A percentile compares a stretch with the other conserved stretches of the same genome.
These are phyloP conservation scores for Mercurialis annua DNA, from an alignment of 345 rosid genomes.

Conservation along the genomic window DNA sequence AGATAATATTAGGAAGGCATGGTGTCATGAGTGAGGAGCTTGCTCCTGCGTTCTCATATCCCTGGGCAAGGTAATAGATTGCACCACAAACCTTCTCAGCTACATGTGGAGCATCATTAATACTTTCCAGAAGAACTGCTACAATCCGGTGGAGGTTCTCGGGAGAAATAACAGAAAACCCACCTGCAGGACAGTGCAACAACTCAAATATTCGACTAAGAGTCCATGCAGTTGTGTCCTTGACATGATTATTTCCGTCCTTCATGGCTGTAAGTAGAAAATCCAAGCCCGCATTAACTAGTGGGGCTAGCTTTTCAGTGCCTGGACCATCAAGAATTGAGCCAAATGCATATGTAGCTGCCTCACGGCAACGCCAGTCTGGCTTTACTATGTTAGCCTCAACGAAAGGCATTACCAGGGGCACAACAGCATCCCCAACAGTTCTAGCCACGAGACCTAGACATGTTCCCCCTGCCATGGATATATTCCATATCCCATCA, in stretches of 20 bases:
- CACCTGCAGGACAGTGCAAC: conserved; percentile 67
- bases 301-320: conserved; percentile 64
- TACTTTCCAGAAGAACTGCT: conserved; percentile 62
- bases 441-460: conserved; percentile 92
- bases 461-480: conserved; percentile 99
- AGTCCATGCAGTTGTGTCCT: conserved; percentile 96
- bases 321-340: conserved; percentile 92
- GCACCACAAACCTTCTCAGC: conserved; percentile 96
- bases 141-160: conserved; percentile 63
- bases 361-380: conserved; percentile 88
- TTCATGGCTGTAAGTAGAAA: conserved; percentile 76
- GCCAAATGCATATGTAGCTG: conserved; percentile 94
- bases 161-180: conserved; percentile 60
- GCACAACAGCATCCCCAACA: conserved; percentile 82
- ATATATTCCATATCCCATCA: conserved; percentile 76
- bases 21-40: conserved; percentile 69
- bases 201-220: conserved; percentile 88
- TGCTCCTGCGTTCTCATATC: conserved; percentile 74
- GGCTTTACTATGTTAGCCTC: conserved; percentile 65
- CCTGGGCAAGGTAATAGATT: conserved; percentile 88
- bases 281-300: conserved; percentile 70
- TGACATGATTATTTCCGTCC: conserved; percentile 86
- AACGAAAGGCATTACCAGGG: conserved; percentile 91
- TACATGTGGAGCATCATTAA: conserved; percentile 75
- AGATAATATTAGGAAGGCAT: conserved; percentile 57